These are phyloP conservation scores for Kluyveromyces siamensis DNA, from an alignment of 805 yeast species.

Conservation along the genomic window DNA sequence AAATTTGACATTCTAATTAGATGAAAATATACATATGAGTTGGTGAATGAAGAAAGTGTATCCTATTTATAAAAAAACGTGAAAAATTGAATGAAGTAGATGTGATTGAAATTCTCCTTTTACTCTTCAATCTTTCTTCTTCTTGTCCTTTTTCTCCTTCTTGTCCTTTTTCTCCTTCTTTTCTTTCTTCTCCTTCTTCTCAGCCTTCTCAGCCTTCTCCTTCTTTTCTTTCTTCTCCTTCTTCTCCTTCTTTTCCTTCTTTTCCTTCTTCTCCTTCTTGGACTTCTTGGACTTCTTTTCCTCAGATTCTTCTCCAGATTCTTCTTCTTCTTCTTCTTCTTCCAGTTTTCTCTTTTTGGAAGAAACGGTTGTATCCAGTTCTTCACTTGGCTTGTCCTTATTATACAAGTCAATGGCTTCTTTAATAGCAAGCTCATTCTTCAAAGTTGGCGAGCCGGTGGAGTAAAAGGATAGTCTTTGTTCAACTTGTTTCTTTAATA, in stretches of 20 bases:
- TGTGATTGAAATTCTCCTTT: neutral
- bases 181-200: constrained; percentile 36
- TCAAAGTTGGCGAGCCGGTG: constrained; percentile 94
- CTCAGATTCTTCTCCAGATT: constrained; percentile 27
- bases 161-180: constrained; percentile 29
- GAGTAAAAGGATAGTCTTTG: constrained; percentile 94
- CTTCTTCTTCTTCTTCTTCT: constrained; percentile 30
- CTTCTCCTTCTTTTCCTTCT: constrained; percentile 43
- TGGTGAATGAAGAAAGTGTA: constrained; percentile 6
- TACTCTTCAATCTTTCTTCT: constrained; percentile 22
- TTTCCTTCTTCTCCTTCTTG: constrained; percentile 40
- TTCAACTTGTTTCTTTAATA: constrained; percentile 93
- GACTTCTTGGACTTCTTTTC: constrained; percentile 38
- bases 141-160: constrained; percentile 3
- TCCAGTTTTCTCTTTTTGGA: constrained; percentile 22
- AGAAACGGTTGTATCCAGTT: constrained; percentile 23
- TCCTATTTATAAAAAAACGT: constrained; percentile 1
- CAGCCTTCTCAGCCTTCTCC: constrained; percentile 41
- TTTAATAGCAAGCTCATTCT: constrained; percentile 88
- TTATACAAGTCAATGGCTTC: constrained; percentile 70
- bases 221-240: constrained; percentile 41
- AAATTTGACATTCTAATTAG: constrained; percentile 1
- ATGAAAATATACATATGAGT: constrained; percentile 2
- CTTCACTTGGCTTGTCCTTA: constrained; percentile 39
- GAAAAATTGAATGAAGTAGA: neutral